Evolutionary conservation across 140 eudicot genomes (phyloP), one percentile per base, ranked within the genome.

Genomic region (Senecio squalidus): DNA sequence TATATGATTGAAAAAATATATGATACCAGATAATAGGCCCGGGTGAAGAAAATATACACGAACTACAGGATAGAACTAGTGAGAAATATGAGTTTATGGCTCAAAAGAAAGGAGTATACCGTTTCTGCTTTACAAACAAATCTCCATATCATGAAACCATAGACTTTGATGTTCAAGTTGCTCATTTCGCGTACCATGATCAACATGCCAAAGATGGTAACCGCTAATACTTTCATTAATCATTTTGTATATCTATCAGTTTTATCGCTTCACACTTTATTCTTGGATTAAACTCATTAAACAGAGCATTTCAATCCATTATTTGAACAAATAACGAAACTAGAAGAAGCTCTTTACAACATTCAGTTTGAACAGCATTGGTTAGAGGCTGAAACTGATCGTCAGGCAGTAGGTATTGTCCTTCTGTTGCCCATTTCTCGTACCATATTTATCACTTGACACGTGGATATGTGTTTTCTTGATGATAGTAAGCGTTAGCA

Each of bases 351-450:
- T 16, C 82, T 91, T 28, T 91, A 81, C 92, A 87, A 86, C 71
- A 87, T 91, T 67, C 95, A 91, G 69, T 86, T 91, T 23, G 98
- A 91, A 52, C 98, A 91, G 78, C 98, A 91, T 50, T 91, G 98
- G 98, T 72, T 91, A 54, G 96, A 86, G 78, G 98, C 98, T 24
- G 92, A 91, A 58, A 86, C 96, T 5, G 98, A 86, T 55, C 96
- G 98, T 41, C 96, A 91, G 51, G 85, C 94, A 49, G 9, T 86
- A 56, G 98, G 98, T 91, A 75, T 48, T 11, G 45, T 17, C 41
- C 18, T 14, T n/a, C n/a, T n/a, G n/a, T n/a, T n/a, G n/a, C n/a
- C n/a, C 24, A 36, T 17, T 21, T 51, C 26, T 18, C 7, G 47
- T 13, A 28, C 39, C 39, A 59, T 25, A 23, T 48, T 36, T 15